Percentiles rank a stretch among this genome's conserved stretches.
These are phyloP conservation scores for Thraustochytrium striatum DNA, from an alignment of 352 stramenopile genomes.

Conservation along the genomic window DNA sequence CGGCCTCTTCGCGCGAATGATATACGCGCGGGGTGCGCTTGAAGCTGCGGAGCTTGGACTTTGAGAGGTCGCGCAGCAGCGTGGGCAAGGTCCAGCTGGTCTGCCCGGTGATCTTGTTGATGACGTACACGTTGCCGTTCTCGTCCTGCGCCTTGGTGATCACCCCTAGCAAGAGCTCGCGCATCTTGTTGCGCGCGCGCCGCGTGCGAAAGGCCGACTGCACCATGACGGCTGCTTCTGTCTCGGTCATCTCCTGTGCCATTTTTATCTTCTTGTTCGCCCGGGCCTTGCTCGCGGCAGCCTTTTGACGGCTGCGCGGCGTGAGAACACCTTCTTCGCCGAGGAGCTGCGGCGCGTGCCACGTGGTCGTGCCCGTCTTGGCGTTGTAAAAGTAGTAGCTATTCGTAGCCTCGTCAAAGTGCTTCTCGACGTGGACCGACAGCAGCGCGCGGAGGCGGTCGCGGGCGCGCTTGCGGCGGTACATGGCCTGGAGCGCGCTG, in stretches of 20 bases:
- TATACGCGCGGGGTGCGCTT: not conserved
- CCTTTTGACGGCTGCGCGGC: not conserved
- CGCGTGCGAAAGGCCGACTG: not conserved
- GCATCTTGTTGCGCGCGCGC: not conserved
- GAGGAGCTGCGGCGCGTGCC: not conserved
- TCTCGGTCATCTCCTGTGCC: too few relatives aligned
- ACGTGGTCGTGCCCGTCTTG: not conserved
- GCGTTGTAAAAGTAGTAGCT: slow-evolving; percentile 31
- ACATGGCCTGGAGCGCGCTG: slow-evolving; percentile 31
- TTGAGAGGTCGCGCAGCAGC: slow-evolving; percentile 1
- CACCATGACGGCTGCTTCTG: slow-evolving; percentile 13
- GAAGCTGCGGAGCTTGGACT: slow-evolving; percentile 4
- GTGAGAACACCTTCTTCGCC: not conserved
- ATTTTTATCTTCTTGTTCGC: not conserved
- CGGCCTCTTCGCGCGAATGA: not conserved
- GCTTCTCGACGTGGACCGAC: not conserved
- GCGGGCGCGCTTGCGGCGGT: slow-evolving; percentile 42
- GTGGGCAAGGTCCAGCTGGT: slow-evolving; percentile 17
- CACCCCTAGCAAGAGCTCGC: not conserved
- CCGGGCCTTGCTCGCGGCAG: not conserved
- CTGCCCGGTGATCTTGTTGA: slow-evolving; percentile 17
- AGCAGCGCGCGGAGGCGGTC: slow-evolving; percentile 10
- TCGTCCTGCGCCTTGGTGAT: slow-evolving; percentile 31
- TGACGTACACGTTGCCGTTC: slow-evolving; percentile 30
- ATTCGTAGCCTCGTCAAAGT: not conserved